Conservation (phyloP, 176 grass and related monocot species). For the Zizania latifolia region DNA sequence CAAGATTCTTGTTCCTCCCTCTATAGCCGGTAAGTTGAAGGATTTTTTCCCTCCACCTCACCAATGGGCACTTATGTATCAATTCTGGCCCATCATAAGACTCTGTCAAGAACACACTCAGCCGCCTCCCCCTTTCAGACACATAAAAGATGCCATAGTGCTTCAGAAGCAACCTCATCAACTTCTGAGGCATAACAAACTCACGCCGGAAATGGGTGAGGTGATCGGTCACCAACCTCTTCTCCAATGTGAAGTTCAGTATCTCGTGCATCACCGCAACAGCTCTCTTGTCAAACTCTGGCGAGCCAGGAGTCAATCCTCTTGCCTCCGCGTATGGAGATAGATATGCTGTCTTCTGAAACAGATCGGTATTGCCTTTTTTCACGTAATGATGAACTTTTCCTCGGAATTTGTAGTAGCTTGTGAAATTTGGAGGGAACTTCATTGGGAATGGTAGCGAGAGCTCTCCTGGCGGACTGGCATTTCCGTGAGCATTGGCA, state of each 20-base stretch:
- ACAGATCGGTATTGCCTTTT: constrained; percentile 46
- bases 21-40: constrained; percentile 58
- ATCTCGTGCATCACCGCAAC: constrained; percentile 84
- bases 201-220: constrained; percentile 76
- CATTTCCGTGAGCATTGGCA: constrained; percentile 8
- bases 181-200: constrained; percentile 92
- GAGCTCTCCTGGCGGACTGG: constrained; percentile 41
- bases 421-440: constrained; percentile 60
- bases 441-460: constrained; percentile 76
- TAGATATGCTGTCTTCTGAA: constrained; percentile 58
- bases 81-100: constrained; percentile 70
- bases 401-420: constrained; percentile 44
- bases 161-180: constrained; percentile 77
- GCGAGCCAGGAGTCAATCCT: constrained; percentile 49
- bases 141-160: constrained; percentile 91
- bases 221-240: constrained; percentile 82
- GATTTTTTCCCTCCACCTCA: constrained; percentile 70
- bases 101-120: constrained; percentile 77
- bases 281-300: constrained; percentile 84
- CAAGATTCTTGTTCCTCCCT: constrained; percentile 58
- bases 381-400: constrained; percentile 57
- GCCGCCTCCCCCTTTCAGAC: constrained; percentile 71
- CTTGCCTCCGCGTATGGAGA: constrained; percentile 71
- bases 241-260: constrained; percentile 77
- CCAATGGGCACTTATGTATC: constrained; percentile 52